phyloP scores from a whole-genome alignment of 371 early-diverging fungal genomes.

The Apophysomyces trapeziformis region DNA sequence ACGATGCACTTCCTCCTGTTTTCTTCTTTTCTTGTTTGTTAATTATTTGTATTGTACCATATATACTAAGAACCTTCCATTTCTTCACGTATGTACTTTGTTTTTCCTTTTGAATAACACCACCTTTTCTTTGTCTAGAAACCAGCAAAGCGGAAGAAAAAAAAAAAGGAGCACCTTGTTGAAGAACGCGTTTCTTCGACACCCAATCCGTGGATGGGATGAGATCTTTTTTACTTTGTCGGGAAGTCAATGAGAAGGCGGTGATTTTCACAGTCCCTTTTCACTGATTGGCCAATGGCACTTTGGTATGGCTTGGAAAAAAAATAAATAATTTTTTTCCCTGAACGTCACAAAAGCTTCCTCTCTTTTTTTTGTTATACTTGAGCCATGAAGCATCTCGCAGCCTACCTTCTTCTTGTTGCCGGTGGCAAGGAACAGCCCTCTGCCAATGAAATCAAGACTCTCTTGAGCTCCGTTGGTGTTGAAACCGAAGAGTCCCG shows the following conservation, averaged over 20 bases:
- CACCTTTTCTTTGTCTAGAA: background rate
- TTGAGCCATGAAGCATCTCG: constrained; percentile 81
- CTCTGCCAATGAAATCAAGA: constrained; percentile 71
- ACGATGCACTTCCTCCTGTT: background rate
- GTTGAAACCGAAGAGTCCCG: constrained; percentile 80
- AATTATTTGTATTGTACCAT: background rate
- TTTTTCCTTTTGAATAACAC: background rate
- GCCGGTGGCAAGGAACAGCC: constrained; percentile 83
- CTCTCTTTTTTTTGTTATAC: constrained; percentile 6
- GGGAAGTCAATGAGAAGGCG: too few relatives aligned
- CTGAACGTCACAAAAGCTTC: constrained; percentile 12
- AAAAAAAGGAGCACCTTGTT: too few relatives aligned
- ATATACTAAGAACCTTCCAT: background rate
- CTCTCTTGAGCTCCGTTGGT: constrained; percentile 83
- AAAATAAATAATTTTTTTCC: constrained; percentile 5
- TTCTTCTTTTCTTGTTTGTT: background rate
- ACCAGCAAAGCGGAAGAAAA: too few relatives aligned
- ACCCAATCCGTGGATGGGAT: background rate
- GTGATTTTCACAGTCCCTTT: background rate
- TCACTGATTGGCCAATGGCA: too few relatives aligned
- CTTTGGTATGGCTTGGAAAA: background rate
- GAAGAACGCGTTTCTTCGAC: background rate
- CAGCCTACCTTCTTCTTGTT: constrained; percentile 90
- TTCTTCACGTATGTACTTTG: background rate
- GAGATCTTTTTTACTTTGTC: background rate